These are phyloP conservation scores for Tuber umbilicatum DNA, from an alignment of 495 filamentous ascomycete species.

Conservation along the genomic window DNA sequence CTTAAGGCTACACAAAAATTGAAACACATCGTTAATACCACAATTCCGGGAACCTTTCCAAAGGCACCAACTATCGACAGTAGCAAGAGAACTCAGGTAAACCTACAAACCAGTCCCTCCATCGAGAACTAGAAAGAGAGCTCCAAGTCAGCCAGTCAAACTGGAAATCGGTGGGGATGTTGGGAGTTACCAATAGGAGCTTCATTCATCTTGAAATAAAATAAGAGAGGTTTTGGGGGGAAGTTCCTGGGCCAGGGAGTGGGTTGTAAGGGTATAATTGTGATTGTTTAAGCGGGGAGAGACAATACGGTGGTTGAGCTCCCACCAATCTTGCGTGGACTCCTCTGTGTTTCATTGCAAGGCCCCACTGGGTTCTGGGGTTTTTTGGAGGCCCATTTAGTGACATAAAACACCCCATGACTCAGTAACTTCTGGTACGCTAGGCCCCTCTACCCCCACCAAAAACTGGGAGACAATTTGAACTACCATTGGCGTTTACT, in stretches of 20 bases:
- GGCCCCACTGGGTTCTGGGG: background rate
- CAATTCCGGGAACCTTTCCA: background rate
- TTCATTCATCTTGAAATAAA: conserved; percentile 53
- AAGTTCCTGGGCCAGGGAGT: background rate
- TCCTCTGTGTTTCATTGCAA: background rate
- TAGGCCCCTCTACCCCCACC: background rate
- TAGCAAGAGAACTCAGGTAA: conserved; percentile 11
- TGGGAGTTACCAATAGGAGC: conserved; percentile 60
- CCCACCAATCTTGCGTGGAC: background rate
- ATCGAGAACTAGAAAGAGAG: conserved; percentile 72
- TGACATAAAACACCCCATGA: background rate
- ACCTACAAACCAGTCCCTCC: conserved; percentile 86
- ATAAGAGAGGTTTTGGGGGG: background rate
- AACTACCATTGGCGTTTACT: background rate
- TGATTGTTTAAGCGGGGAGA: background rate
- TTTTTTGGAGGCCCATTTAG: background rate
- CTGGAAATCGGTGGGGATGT: conserved; percentile 35
- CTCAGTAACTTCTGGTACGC: background rate
- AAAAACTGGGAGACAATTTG: background rate
- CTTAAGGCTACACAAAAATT: conserved; percentile 58
- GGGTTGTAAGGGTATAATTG: background rate
- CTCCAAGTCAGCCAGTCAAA: conserved; percentile 32
- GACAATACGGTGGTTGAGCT: background rate
- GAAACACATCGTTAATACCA: background rate
- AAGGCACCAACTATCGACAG: conserved; percentile 9